Evolutionary conservation across 108 stramenopile genomes (phyloP), one percentile per base, ranked within the genome.

Genomic region (Aurantiochytrium sp.): DNA sequence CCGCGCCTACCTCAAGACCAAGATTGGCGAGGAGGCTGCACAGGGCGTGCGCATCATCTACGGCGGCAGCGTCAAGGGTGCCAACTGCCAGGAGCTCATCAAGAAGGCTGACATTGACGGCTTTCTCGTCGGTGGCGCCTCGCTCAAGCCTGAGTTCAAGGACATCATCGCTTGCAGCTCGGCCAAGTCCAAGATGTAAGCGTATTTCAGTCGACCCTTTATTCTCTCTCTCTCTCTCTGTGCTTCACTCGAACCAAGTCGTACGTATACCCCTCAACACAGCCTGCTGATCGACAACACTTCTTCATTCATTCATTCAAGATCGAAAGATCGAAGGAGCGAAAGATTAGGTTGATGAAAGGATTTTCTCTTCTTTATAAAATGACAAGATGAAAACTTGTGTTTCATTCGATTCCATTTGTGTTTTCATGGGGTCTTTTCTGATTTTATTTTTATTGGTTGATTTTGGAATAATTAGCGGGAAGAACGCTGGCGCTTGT

Each of bases 81-180:
- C 94, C 58, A 98, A 96, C 76, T 98, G 97, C 60, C 95, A 96
- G 42, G 97, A 95, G 88, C 96, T 99, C 88, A 96, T 97, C 44
- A 91, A 95, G 60, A 96, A 98, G 95, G 92, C 93, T 43, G 99
- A 99, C 93, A 98, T 99, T 93, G 98, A 99, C 94, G 99, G 99
- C 73, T 99, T 99, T 96, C 94, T 99, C 59, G 99, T 99, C 44
- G 99, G 99, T 28, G 99, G 99, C 47, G 99, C 99, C 42, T 97
- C 97, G 43, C 94, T 99, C 89, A 99, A 99, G 94, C 95, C 96
- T 58, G 97, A 98, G 93, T 97, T 98, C 89, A 96, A 95, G 57
- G 97, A 97, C 92, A 98, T 98, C 91, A 94, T 98, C 90, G 88
- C 88, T 4, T 83, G 23, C 76, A 83, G 76, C 51, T 47, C 76